phyloP scores from a whole-genome alignment of 2,329 filamentous ascomycete genomes.

The Bipolaris oryzae region DNA sequence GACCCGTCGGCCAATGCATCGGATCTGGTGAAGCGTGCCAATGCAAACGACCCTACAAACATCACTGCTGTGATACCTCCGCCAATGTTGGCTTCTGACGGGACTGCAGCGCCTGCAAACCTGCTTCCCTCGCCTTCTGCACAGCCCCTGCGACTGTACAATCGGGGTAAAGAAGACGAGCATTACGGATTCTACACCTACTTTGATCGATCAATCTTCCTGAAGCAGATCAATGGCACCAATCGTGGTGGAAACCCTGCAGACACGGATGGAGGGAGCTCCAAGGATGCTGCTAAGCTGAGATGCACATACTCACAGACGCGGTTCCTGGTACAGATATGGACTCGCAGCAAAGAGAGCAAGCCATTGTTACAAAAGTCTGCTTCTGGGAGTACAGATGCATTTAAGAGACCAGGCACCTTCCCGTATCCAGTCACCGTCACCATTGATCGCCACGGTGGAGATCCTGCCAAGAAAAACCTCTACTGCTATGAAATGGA shows the following conservation, averaged over 20 bases:
- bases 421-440: slow-evolving; percentile 68
- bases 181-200: slow-evolving; percentile 96
- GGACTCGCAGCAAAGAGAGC: slow-evolving; percentile 58
- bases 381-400: slow-evolving; percentile 45
- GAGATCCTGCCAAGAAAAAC: slow-evolving; percentile 59
- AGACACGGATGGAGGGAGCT: slow-evolving; percentile 59
- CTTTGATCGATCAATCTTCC: slow-evolving; percentile 85
- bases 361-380: slow-evolving; percentile 42
- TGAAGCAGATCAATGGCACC: slow-evolving; percentile 65
- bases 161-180: slow-evolving; percentile 78
- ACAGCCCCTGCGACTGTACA: slow-evolving; percentile 84
- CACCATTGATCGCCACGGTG: slow-evolving; percentile 66
- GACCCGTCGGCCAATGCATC: slow-evolving; percentile 38
- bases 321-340: slow-evolving; percentile 66
- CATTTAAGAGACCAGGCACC: slow-evolving; percentile 59
- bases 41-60: slow-evolving; percentile 42
- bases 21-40: slow-evolving; percentile 47
- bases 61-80: slow-evolving; percentile 65
- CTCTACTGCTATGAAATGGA: slow-evolving; percentile 66
- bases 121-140: slow-evolving; percentile 70
- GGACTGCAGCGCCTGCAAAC: slow-evolving; percentile 72
- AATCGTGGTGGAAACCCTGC: slow-evolving; percentile 49
- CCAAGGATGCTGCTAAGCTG: slow-evolving; percentile 53
- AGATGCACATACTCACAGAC: slow-evolving; percentile 67
- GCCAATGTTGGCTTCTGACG: slow-evolving; percentile 68